Percentiles rank a stretch among this genome's conserved stretches.
phyloP scores from a whole-genome alignment of 257 asterid genomes.

The Gentiana macrophylla region DNA sequence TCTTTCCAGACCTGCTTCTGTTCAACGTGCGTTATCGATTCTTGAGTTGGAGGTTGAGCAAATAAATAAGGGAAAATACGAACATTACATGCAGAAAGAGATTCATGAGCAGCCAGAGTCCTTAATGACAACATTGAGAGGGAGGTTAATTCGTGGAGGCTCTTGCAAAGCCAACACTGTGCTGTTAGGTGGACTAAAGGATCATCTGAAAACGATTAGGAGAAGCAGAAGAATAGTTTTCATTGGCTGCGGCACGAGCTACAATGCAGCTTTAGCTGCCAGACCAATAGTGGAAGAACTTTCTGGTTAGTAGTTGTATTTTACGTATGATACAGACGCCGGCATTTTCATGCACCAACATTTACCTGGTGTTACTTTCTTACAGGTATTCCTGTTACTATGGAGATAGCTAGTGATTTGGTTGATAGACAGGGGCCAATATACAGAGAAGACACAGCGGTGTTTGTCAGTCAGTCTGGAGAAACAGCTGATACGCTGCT shows the following conservation, averaged over 20 bases:
- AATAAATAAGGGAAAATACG: constrained; percentile 88
- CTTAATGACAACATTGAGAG: constrained; percentile 89
- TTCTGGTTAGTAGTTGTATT: constrained; percentile 45
- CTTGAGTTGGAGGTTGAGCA: constrained; percentile 98
- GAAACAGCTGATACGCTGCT: constrained; percentile 98
- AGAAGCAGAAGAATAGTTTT: constrained; percentile 94
- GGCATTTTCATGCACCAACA: background rate
- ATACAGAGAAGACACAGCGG: constrained; percentile 91
- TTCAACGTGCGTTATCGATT: constrained; percentile 86
- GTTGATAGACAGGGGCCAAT: constrained; percentile 96
- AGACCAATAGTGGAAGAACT: constrained; percentile 93
- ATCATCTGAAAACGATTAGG: constrained; percentile 84
- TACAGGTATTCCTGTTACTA: constrained; percentile 83
- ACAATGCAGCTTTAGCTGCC: constrained; percentile 95
- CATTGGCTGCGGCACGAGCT: constrained; percentile 97
- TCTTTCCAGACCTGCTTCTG: constrained; percentile 66
- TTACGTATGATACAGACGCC: background rate
- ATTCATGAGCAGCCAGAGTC: constrained; percentile 98
- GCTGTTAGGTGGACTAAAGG: constrained; percentile 93
- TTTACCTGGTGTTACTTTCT: constrained; percentile 2
- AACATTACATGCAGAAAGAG: constrained; percentile 98
- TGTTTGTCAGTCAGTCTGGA: constrained; percentile 95
- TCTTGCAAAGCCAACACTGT: constrained; percentile 79
- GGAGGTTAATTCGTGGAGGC: constrained; percentile 94
- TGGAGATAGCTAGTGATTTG: constrained; percentile 98